Evolutionary conservation across 148 eudicot genomes (phyloP).

Genomic region (Fagopyrum homotropicum): DNA sequence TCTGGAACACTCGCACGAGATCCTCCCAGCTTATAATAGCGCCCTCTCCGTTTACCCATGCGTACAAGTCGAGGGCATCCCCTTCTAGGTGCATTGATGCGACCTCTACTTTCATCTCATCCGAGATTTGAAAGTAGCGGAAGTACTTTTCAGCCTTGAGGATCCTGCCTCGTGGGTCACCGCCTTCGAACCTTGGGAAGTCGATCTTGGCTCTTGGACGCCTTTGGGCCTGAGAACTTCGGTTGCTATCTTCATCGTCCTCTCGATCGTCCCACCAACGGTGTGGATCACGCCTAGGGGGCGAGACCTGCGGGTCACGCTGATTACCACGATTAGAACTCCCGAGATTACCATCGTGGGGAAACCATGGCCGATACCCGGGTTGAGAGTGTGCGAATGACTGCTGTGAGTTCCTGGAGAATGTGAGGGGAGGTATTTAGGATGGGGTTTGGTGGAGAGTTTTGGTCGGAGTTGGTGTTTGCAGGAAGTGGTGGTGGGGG

Average conservation of each 20-base stretch:
- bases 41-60: too few relatives aligned
- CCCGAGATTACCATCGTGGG: not conserved
- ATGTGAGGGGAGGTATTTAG: not conserved
- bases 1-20: too few relatives aligned
- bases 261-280: not conserved
- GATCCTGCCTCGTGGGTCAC: not conserved
- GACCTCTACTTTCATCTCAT: not conserved
- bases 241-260: not conserved
- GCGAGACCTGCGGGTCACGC: not conserved
- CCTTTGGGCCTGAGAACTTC: not conserved
- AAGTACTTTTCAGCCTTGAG: constrained; percentile 1
- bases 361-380: not conserved
- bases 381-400: not conserved
- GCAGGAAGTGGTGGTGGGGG: not conserved
- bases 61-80: too few relatives aligned
- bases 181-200: not conserved
- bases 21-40: too few relatives aligned
- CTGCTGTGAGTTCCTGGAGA: not conserved
- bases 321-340: not conserved
- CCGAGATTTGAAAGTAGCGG: not conserved
- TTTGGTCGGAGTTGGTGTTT: not conserved
- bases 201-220: constrained; percentile 1
- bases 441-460: not conserved
- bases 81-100: too few relatives aligned
- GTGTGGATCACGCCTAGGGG: not conserved